Base-by-base conservation (phyloP, 2,329 filamentous ascomycete genomes). In the Colletotrichum filicis region DNA sequence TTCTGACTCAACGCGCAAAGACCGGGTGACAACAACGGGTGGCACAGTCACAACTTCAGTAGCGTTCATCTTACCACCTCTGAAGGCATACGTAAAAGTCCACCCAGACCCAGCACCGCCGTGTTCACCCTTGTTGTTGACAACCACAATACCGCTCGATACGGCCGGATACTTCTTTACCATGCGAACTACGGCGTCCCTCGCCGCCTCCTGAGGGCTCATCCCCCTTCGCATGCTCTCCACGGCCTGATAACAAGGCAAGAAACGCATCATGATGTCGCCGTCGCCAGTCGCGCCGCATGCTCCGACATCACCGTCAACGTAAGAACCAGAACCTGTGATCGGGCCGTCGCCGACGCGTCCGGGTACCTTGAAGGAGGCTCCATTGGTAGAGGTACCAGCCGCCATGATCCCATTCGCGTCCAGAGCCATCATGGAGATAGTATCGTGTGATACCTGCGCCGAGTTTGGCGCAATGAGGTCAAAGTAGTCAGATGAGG, bases 251-350 rank as follows among this genome's bases (percentile, higher is more conserved):
- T 90, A 90, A 76, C 88, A 90, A 0, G 88, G 88, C 28, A 90
- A 77, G 74, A 89, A 89, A 4, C 87, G 83, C 85, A 89, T 87
- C 87, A 90, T 89, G 71, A 89, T 79, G 76, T 90, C 88, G 0
- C 88, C 88, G 66, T 90, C 88, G 1, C 88, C 88, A 0, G 88
- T 90, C 2, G 88, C 87, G 8, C 88, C 88, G 75, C 88, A 90
- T 0, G 85, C 88, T 1, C 88, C 88, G 1, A 88, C 84, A 3
- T 88, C 86, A 5, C 81, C 82, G 74, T 90, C 88, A 3, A 87
- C 88, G 74, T 90, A 90, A 1, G 87, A 87, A 2, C 88, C 88
- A 66, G 86, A 88, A 1, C 88, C 88, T 0, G 84, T 82, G 64
- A 90, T 89, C 4, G 88, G 88, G 0, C 87, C 88, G 66, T 90